A percentile compares a stretch with the other conserved stretches of the same genome.
Evolutionary conservation across 305 asterid genomes (phyloP).

Genomic region (Fraxinus latifolia): DNA sequence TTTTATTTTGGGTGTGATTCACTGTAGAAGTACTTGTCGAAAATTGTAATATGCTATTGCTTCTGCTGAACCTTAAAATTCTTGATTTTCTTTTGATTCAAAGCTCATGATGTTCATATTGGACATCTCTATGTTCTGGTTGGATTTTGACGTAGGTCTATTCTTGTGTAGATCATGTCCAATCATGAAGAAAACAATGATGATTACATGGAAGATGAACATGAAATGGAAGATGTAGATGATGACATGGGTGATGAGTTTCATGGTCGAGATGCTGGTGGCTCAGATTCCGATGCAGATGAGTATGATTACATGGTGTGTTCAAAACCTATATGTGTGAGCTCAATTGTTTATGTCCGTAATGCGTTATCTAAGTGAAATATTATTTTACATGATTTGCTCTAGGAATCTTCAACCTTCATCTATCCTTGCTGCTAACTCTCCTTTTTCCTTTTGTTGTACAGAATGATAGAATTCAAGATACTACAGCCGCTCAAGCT

Average conservation of each 20-base stretch:
- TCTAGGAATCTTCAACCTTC: neutral
- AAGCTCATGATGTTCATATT: neutral
- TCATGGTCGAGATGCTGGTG: conserved; percentile 44
- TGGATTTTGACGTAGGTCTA: conserved; percentile 21
- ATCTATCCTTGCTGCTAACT: neutral
- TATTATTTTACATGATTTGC: neutral
- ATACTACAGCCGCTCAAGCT: conserved; percentile 76
- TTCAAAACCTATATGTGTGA: conserved; percentile 6
- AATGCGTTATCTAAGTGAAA: neutral
- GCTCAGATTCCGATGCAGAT: conserved; percentile 77
- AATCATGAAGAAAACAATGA: conserved; percentile 50
- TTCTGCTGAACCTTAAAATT: conserved; percentile 1
- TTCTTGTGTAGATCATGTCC: conserved; percentile 52
- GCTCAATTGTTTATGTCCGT: neutral
- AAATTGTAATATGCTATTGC: neutral
- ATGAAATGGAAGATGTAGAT: conserved; percentile 69
- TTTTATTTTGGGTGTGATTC: conserved; percentile 12
- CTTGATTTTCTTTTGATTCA: neutral
- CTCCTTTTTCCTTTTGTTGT: neutral
- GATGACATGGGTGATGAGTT: conserved; percentile 64
- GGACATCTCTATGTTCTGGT: neutral
- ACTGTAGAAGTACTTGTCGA: neutral
- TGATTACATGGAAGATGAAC: conserved; percentile 75
- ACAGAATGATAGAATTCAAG: conserved; percentile 59
- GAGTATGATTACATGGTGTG: conserved; percentile 69